These are phyloP conservation scores for Glebionis coronaria DNA, from an alignment of 129 eudicot genomes.

Conservation along the genomic window DNA sequence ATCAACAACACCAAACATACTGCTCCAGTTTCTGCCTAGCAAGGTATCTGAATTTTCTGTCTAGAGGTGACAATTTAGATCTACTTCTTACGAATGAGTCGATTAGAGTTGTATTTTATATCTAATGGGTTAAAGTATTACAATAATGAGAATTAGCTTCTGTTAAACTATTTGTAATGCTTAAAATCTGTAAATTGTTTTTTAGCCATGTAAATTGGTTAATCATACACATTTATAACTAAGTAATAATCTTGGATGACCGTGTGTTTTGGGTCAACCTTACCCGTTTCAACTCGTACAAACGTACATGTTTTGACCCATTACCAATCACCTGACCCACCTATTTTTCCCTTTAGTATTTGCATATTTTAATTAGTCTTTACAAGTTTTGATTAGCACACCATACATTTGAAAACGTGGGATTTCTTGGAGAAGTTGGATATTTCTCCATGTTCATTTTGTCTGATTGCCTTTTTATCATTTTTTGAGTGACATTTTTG, in stretches of 20 bases:
- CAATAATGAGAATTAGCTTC: no score
- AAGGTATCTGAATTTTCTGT: slow-evolving; percentile 30
- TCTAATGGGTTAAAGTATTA: not conserved
- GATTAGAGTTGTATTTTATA: not conserved
- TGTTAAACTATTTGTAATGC: not conserved
- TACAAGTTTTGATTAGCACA: slow-evolving; percentile 6
- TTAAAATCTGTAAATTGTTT: not conserved
- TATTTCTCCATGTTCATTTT: slow-evolving; percentile 2
- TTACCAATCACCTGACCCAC: not conserved
- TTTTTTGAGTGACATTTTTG: no score
- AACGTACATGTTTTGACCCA: not conserved
- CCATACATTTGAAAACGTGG: not conserved
- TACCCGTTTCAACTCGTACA: not conserved
- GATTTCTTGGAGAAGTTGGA: slow-evolving; percentile 7
- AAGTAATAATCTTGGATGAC: no score
- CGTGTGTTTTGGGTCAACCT: not conserved
- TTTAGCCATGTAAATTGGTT: not conserved
- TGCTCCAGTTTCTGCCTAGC: slow-evolving; percentile 26
- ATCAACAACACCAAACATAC: slow-evolving; percentile 31
- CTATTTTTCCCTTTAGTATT: not conserved
- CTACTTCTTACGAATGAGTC: not conserved
- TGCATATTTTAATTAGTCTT: slow-evolving; percentile 10
- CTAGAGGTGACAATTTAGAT: not conserved
- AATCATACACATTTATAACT: no score
- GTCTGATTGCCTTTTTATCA: not conserved